A percentile compares a stretch with the other conserved stretches of the same genome.
These are phyloP conservation scores for Daldinia sp. DNA, from an alignment of 2,329 filamentous ascomycete species.

Conservation along the genomic window DNA sequence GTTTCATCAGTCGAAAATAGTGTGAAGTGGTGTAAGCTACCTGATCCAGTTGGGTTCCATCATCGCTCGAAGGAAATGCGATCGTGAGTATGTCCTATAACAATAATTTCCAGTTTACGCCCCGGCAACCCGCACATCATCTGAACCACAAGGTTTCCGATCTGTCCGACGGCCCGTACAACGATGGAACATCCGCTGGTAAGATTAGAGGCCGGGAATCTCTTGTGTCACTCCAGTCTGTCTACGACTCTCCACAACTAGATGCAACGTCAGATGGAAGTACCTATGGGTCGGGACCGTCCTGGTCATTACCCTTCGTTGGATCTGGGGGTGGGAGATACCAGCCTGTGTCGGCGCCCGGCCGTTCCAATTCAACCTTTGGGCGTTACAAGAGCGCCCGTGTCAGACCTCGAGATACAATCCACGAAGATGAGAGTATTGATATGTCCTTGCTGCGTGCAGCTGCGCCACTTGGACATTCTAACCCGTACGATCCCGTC, in stretches of 20 bases:
- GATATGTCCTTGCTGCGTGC: constrained; percentile 45
- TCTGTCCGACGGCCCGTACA: constrained; percentile 42
- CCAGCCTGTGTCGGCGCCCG: constrained; percentile 34
- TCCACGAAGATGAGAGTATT: constrained; percentile 46
- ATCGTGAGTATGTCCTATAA: constrained; percentile 41
- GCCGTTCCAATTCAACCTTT: constrained; percentile 22
- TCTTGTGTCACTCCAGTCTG: constrained; percentile 45
- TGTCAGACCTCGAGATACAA: constrained; percentile 39
- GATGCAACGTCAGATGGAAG: constrained; percentile 26
- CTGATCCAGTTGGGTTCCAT: neutral
- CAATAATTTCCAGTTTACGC: constrained; percentile 31
- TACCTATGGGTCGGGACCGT: constrained; percentile 28
- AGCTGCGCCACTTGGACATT: constrained; percentile 46
- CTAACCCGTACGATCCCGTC: constrained; percentile 45
- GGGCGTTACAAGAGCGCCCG: constrained; percentile 41
- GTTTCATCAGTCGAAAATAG: constrained; percentile 32
- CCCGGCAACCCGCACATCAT: constrained; percentile 28
- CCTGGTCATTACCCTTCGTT: constrained; percentile 40
- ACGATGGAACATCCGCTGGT: constrained; percentile 26
- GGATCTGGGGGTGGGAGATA: constrained; percentile 37
- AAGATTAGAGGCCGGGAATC: constrained; percentile 44
- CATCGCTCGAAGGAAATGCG: constrained; percentile 27
- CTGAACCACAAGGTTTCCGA: constrained; percentile 45
- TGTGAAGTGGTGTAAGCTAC: constrained; percentile 22
- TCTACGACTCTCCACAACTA: constrained; percentile 36